These are phyloP conservation scores for Echium plantagineum DNA, from an alignment of 257 asterid genomes.

Conservation along the genomic window DNA sequence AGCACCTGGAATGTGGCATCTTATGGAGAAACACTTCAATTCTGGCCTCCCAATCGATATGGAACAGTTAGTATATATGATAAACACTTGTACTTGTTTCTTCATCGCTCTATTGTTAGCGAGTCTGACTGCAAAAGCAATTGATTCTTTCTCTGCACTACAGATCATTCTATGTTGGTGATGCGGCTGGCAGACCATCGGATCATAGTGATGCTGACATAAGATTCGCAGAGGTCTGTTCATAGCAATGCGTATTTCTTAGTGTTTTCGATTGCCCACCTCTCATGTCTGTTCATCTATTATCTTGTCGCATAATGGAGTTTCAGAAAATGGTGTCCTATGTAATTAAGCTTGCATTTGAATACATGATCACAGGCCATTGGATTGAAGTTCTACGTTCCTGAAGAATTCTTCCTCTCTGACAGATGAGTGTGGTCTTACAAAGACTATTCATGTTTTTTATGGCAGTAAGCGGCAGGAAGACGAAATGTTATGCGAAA, in stretches of 20 bases:
- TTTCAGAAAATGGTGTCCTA: background rate
- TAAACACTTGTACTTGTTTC: background rate
- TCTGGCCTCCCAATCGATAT: slow-evolving; percentile 67
- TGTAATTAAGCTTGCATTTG: slow-evolving; percentile 3
- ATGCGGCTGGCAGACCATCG: slow-evolving; percentile 87
- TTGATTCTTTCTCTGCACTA: slow-evolving; percentile 11
- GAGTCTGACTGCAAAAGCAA: background rate
- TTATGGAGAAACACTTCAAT: slow-evolving; percentile 83
- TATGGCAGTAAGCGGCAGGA: too few relatives aligned
- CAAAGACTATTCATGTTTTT: background rate
- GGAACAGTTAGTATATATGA: slow-evolving; percentile 38
- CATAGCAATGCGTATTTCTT: background rate
- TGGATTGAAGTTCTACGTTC: slow-evolving; percentile 64
- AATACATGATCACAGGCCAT: slow-evolving; percentile 41
- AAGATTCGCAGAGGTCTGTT: slow-evolving; percentile 76
- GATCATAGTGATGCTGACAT: slow-evolving; percentile 90
- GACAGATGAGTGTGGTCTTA: background rate
- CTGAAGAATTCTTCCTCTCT: slow-evolving; percentile 49
- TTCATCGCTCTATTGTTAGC: background rate
- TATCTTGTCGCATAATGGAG: background rate
- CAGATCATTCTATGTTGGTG: slow-evolving; percentile 95
- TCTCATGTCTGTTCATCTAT: background rate
- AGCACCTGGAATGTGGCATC: slow-evolving; percentile 85
- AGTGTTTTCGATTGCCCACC: background rate
- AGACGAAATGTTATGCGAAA: too few relatives aligned